A percentile compares a stretch with the other conserved stretches of the same genome.
These are phyloP conservation scores for Sclerotinia spermophila DNA, from an alignment of 2,329 filamentous ascomycete species.

Conservation along the genomic window DNA sequence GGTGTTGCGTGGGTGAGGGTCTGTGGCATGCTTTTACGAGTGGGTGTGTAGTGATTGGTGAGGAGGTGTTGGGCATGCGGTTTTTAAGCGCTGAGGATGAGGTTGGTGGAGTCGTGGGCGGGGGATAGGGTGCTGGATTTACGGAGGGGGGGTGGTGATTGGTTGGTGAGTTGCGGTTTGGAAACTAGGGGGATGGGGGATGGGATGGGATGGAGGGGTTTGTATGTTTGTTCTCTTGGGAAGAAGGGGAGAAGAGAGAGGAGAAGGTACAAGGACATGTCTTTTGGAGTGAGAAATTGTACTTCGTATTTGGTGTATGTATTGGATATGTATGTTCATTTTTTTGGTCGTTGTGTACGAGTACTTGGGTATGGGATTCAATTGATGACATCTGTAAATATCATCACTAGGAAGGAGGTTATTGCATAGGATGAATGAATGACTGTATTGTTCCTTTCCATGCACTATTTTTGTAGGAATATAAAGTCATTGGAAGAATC, in stretches of 20 bases:
- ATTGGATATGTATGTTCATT: too few relatives aligned
- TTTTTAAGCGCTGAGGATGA: slow-evolving; percentile 13
- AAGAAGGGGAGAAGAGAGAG: neutral
- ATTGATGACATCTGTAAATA: neutral
- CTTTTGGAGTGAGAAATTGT: neutral
- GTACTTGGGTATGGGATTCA: neutral
- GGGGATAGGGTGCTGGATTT: slow-evolving; percentile 3
- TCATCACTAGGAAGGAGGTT: neutral
- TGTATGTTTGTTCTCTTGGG: neutral
- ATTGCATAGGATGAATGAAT: neutral
- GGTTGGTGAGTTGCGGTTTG: neutral
- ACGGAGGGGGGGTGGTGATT: neutral
- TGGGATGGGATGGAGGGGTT: neutral
- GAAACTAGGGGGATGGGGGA: neutral
- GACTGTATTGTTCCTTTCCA: neutral
- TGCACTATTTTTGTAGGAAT: neutral
- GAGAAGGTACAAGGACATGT: neutral
- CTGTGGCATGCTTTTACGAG: slow-evolving; percentile 1
- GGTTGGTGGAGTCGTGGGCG: neutral
- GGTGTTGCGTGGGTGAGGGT: neutral
- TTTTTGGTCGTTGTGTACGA: neutral
- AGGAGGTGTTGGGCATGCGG: neutral
- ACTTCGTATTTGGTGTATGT: neutral
- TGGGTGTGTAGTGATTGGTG: slow-evolving; percentile 3
- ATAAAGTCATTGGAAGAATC: neutral